Percentiles rank a stretch among this genome's conserved stretches.
Conservation (phyloP, 352 stramenopile species). For the Globisporangium alternatum region DNA sequence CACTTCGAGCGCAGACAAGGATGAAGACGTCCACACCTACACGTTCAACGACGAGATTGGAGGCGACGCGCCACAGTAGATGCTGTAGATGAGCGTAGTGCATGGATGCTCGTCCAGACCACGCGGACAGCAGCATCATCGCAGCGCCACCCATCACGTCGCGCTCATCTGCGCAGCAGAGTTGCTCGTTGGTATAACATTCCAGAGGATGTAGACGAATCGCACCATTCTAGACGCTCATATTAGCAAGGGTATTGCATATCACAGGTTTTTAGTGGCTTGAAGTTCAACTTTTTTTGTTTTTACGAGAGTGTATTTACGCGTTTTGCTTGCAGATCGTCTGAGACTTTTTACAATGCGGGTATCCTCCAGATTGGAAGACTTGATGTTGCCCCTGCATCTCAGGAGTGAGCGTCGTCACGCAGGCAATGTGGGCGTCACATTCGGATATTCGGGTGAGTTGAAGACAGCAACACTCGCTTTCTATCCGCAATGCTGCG, state of each 20-base stretch:
- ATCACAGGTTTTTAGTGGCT: neutral
- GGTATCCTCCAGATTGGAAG: conserved; percentile 1
- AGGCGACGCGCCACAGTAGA: neutral
- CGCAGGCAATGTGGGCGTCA: neutral
- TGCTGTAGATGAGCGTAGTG: neutral
- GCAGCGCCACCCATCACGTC: neutral
- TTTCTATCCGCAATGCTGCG: conserved; percentile 39
- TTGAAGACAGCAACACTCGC: neutral
- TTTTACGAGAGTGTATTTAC: conserved; percentile 3
- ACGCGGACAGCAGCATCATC: too few species aligned
- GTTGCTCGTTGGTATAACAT: neutral
- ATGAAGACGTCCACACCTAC: neutral
- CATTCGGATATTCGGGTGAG: neutral
- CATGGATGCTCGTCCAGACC: neutral
- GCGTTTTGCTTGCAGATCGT: neutral
- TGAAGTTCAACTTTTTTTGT: neutral
- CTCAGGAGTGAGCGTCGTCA: neutral
- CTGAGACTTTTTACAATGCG: neutral
- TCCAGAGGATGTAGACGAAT: neutral
- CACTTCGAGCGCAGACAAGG: neutral
- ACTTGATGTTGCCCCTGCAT: neutral
- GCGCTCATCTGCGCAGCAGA: neutral
- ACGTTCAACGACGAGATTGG: neutral
- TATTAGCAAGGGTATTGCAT: neutral
- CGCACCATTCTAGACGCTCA: neutral